Percentiles rank a stretch among this genome's conserved stretches.
Evolutionary conservation across 1,284 basidiomycete species (phyloP).

Genomic region (Phlebopus sp.): DNA sequence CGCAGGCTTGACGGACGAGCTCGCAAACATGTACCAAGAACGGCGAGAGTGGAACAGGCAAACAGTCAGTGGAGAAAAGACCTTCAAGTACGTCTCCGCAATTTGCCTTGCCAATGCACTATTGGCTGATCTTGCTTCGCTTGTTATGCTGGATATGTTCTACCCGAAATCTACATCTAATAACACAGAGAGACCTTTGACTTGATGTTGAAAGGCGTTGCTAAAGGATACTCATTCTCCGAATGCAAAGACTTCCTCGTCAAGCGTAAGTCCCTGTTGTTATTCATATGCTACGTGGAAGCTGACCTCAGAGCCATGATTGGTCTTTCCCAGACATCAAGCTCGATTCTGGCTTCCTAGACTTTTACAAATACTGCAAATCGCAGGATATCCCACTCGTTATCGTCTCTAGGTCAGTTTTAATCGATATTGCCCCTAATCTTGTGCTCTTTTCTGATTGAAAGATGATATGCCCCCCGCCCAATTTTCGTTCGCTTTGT

Average conservation of each 20-base stretch:
- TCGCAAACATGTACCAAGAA: conserved; percentile 40
- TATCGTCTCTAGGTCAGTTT: conserved; percentile 80
- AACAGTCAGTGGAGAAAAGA: conserved; percentile 19
- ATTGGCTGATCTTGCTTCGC: conserved; percentile 5
- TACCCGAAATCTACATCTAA: too few species aligned
- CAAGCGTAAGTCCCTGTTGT: neutral
- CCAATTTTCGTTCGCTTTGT: neutral
- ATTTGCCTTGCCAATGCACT: neutral
- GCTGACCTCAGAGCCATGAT: too few species aligned
- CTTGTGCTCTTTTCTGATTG: neutral
- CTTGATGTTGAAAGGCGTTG: conserved; percentile 20
- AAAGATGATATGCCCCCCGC: neutral
- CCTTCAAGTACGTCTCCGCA: conserved; percentile 15
- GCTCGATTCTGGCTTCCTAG: conserved; percentile 85
- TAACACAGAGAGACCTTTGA: conserved; percentile 24
- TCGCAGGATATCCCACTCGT: conserved; percentile 78
- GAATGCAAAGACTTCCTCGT: conserved; percentile 16
- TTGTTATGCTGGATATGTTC: conserved; percentile 15
- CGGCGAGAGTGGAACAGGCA: conserved; percentile 25
- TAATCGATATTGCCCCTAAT: neutral
- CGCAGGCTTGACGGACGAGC: conserved; percentile 70
- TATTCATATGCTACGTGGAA: too few species aligned
- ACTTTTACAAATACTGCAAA: conserved; percentile 83
- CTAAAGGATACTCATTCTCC: conserved; percentile 22
- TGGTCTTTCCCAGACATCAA: neutral